These are phyloP conservation scores for Pythium folliculosum DNA, from an alignment of 352 stramenopile species.

Conservation along the genomic window DNA sequence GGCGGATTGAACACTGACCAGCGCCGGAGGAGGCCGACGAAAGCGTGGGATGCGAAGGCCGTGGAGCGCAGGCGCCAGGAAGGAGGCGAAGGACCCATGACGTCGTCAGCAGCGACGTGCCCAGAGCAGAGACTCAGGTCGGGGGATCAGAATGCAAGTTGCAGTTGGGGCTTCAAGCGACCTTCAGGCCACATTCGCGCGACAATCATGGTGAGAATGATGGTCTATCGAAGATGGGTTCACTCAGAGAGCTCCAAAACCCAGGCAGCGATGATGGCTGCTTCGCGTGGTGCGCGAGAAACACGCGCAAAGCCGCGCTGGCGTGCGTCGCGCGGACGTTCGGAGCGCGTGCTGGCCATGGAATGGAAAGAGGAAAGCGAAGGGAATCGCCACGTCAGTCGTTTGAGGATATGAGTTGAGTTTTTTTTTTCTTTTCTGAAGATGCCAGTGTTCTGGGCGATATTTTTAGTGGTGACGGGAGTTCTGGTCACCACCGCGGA, in stretches of 20 bases:
- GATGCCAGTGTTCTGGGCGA: neutral
- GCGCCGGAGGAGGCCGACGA: neutral
- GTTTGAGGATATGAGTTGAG: neutral
- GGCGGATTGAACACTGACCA: conserved; percentile 7
- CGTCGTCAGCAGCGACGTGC: conserved; percentile 10
- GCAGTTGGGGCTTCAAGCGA: conserved; percentile 20
- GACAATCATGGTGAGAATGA: conserved; percentile 12
- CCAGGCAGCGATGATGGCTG: conserved; percentile 5
- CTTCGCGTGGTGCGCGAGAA: conserved; percentile 12
- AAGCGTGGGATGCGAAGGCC: too few relatives aligned
- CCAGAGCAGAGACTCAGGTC: conserved; percentile 3
- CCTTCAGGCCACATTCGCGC: conserved; percentile 12
- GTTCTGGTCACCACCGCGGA: neutral
- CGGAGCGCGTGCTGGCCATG: neutral
- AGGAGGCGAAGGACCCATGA: neutral
- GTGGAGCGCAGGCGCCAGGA: neutral
- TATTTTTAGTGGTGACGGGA: neutral
- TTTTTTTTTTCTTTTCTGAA: neutral
- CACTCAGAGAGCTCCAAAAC: conserved; percentile 11
- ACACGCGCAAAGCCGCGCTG: neutral
- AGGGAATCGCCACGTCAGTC: neutral
- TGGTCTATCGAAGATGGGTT: conserved; percentile 16
- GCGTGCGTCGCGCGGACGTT: conserved; percentile 10
- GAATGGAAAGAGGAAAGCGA: conserved; percentile 2
- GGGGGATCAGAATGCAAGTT: conserved; percentile 9